Percentiles rank a stretch among this genome's conserved stretches.
Conservation (phyloP, 306 rosid genomes). For the Cucurbita argyrosperma region DNA sequence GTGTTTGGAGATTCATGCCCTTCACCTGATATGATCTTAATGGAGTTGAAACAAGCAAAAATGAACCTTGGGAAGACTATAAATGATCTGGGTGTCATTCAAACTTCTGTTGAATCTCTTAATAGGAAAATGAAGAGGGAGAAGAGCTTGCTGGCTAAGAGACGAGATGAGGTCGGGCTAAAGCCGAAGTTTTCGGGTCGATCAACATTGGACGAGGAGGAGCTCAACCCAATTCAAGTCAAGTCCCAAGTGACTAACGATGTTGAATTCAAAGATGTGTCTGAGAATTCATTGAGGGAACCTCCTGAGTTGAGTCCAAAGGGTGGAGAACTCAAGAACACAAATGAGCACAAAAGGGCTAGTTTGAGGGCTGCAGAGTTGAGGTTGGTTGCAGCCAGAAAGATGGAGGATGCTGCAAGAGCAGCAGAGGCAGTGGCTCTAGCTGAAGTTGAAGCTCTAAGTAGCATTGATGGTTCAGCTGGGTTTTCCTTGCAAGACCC, state of each 20-base stretch:
- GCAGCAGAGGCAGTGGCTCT: constrained; percentile 94
- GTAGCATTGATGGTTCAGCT: constrained; percentile 21
- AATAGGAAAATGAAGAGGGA: constrained; percentile 77
- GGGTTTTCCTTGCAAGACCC: constrained; percentile 39
- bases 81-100: constrained; percentile 65
- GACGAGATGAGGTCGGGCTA: constrained; percentile 2
- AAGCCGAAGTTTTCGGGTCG: neutral
- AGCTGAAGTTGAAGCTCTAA: constrained; percentile 65
- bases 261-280: neutral
- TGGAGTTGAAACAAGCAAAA: constrained; percentile 75
- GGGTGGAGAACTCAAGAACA: neutral
- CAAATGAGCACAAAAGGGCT: neutral
- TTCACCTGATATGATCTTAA: constrained; percentile 43
- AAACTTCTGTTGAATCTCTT: constrained; percentile 58
- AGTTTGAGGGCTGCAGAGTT: constrained; percentile 61
- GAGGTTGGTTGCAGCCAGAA: constrained; percentile 85
- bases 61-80: constrained; percentile 68
- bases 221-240: neutral
- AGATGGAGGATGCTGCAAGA: constrained; percentile 95
- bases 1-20: constrained; percentile 32
- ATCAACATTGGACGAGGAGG: neutral
- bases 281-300: neutral
- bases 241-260: neutral
- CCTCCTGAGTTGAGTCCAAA: neutral
- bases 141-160: constrained; percentile 53